Percentiles rank a stretch among this genome's conserved stretches.
Evolutionary conservation across 2,329 filamentous ascomycete species (phyloP).

Genomic region (Mycosphaerella arachidis): DNA sequence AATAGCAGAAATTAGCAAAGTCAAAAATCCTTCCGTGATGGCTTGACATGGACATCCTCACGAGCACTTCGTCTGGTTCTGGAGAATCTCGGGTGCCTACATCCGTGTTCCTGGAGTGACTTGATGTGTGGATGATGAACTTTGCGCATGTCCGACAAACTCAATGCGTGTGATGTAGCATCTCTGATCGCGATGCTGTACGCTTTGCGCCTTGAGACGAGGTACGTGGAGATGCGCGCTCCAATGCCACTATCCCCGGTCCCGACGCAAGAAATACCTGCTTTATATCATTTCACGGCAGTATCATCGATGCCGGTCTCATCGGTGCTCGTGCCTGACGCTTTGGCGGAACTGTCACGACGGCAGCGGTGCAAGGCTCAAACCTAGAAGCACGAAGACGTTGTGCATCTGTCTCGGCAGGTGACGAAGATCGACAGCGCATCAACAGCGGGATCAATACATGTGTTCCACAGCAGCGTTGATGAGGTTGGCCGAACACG

Average conservation of each 20-base stretch:
- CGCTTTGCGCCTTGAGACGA: not conserved
- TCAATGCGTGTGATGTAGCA: not conserved
- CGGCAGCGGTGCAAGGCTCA: constrained; percentile 5
- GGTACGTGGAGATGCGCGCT: not conserved
- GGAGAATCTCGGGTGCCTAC: not conserved
- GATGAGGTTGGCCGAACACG: no score
- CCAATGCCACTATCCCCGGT: not conserved
- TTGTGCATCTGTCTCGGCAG: constrained; percentile 9
- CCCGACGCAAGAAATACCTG: not conserved
- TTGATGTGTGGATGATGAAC: not conserved
- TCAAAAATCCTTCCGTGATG: not conserved
- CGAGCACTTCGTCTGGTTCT: not conserved
- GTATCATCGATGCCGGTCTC: not conserved
- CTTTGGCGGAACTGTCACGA: constrained; percentile 1
- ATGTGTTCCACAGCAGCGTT: not conserved
- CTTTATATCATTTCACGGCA: not conserved
- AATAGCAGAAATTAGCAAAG: not conserved
- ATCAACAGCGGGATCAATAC: not conserved
- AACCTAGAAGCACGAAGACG: constrained; percentile 8
- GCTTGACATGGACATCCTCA: not conserved
- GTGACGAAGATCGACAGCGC: not conserved
- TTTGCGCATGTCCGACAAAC: not conserved
- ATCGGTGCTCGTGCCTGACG: constrained; percentile 3
- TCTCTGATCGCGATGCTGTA: no score
- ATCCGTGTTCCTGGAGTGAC: not conserved